These are phyloP conservation scores for Diplocarpon mali DNA, from an alignment of 2,329 filamentous ascomycete species.

Conservation along the genomic window DNA sequence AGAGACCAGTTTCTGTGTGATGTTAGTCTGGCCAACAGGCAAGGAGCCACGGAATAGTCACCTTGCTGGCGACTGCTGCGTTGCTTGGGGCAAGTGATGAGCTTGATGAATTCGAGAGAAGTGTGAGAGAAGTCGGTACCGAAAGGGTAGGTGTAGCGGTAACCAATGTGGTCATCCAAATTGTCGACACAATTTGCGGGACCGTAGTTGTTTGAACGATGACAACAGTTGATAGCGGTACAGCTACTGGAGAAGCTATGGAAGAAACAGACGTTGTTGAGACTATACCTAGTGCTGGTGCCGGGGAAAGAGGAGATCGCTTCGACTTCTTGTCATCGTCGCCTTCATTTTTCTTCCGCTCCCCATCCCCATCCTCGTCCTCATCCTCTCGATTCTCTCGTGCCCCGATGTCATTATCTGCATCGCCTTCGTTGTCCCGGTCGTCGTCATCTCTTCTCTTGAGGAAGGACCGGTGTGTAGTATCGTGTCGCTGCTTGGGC, in stretches of 20 bases:
- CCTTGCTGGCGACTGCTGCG: too few species aligned
- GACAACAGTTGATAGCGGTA: constrained; percentile 7
- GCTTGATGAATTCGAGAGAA: background rate
- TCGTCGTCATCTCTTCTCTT: background rate
- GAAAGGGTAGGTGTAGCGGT: background rate
- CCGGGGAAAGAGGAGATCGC: background rate
- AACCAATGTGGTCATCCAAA: constrained; percentile 1
- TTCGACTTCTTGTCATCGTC: constrained; percentile 1
- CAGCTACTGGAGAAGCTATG: background rate
- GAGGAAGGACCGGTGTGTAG: constrained; percentile 4
- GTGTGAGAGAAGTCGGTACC: background rate
- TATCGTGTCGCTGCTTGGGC: constrained; percentile 8
- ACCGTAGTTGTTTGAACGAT: constrained; percentile 8
- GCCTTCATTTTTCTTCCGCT: constrained; percentile 2
- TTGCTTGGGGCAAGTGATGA: background rate
- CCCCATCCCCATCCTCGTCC: constrained; percentile 1
- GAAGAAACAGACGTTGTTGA: background rate
- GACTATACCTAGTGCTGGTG: background rate
- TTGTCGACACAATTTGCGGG: constrained; percentile 1
- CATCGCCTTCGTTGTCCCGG: background rate
- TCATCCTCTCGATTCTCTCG: constrained; percentile 5
- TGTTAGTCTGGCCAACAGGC: background rate
- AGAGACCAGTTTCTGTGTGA: background rate
- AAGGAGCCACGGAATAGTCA: too few species aligned
- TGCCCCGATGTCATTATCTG: background rate